A percentile compares a stretch with the other conserved stretches of the same genome.
These are phyloP conservation scores for Prunus salicina DNA, from an alignment of 306 rosid species.

Conservation along the genomic window DNA sequence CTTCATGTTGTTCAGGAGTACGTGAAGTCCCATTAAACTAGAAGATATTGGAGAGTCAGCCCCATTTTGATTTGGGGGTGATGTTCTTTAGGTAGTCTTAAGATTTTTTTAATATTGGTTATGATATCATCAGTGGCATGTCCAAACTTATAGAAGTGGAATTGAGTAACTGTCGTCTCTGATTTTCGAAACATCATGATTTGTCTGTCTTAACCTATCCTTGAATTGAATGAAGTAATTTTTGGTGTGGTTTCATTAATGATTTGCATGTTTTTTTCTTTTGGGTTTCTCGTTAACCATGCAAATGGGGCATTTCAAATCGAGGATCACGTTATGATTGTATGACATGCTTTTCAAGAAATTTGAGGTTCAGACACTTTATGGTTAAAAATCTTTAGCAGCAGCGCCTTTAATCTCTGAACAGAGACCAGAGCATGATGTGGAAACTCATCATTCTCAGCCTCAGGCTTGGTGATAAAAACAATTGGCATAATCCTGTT, in stretches of 20 bases:
- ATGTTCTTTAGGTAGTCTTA: constrained; percentile 16
- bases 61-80: neutral
- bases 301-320: too few species aligned
- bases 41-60: neutral
- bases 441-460: neutral
- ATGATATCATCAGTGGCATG: neutral
- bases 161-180: neutral
- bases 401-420: too few species aligned
- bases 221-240: neutral
- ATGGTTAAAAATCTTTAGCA: too few species aligned
- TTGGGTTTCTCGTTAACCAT: too few species aligned
- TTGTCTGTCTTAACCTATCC: neutral
- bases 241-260: neutral
- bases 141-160: neutral
- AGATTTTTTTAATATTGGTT: neutral
- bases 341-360: too few species aligned
- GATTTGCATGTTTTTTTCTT: neutral
- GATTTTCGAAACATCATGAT: neutral
- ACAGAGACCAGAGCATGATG: too few species aligned
- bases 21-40: constrained; percentile 33
- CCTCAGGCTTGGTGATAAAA: too few species aligned
- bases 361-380: too few species aligned
- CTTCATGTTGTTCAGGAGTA: constrained; percentile 45
- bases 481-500: neutral
- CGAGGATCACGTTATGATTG: too few species aligned